These are phyloP conservation scores for Inga laurina DNA, from an alignment of 306 rosid genomes.

Conservation along the genomic window DNA sequence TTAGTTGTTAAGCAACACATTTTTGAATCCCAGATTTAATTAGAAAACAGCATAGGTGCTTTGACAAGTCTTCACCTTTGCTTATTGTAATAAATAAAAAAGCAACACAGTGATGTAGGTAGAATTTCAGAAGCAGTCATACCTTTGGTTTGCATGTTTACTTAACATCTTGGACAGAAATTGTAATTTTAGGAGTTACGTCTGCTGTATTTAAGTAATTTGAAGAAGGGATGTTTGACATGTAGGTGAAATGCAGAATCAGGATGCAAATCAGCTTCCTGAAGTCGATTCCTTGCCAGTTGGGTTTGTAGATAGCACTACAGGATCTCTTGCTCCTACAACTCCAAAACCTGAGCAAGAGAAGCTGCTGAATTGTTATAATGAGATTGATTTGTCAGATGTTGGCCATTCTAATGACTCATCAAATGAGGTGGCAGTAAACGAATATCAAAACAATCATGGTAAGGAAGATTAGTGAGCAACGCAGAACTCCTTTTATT, in stretches of 20 bases:
- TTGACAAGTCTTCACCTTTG: background rate
- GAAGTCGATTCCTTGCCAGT: constrained; percentile 89
- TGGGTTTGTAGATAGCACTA: constrained; percentile 82
- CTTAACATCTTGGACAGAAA: background rate
- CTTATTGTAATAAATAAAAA: constrained; percentile 11
- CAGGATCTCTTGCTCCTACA: constrained; percentile 67
- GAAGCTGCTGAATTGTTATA: constrained; percentile 43
- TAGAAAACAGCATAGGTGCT: constrained; percentile 17
- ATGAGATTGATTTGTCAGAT: constrained; percentile 43
- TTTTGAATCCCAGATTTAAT: constrained; percentile 17
- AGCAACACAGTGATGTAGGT: constrained; percentile 18
- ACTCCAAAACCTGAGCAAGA: constrained; percentile 67
- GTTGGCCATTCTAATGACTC: constrained; percentile 39
- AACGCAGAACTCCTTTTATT: constrained; percentile 49
- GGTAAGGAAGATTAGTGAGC: constrained; percentile 46
- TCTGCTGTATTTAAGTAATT: constrained; percentile 29
- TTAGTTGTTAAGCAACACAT: background rate
- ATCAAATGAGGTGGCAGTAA: constrained; percentile 34
- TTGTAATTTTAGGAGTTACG: background rate
- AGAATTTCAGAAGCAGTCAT: constrained; percentile 11
- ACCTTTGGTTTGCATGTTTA: background rate
- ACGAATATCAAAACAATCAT: constrained; percentile 46
- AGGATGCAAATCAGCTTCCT: constrained; percentile 83
- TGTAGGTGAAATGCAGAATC: constrained; percentile 75
- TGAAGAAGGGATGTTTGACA: constrained; percentile 31